Base-by-base conservation (phyloP, 140 eudicot species). In the Anethum foeniculum region DNA sequence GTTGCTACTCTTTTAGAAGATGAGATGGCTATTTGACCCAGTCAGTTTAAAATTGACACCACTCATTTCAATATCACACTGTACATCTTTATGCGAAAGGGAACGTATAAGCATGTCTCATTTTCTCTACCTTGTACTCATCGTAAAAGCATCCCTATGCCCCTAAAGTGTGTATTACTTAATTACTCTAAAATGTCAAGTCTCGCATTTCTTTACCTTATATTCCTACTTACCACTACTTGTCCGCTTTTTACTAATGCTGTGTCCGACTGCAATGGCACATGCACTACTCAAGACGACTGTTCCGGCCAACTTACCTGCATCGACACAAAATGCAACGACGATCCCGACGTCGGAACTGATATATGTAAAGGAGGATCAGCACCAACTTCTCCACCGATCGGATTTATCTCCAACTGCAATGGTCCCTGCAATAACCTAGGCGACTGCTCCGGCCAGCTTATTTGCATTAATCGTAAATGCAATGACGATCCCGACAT, bases 401-500 rank as follows among this genome's bases (percentile, higher is more conserved):
- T 15, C 10, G 86, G 80, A 47, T 56, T 21, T 27, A 30, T 65
- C 14, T 85, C 86, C 32, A 49, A 71, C 11, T 86, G 89, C 83
- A 77, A 51, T 25, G 86, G 85, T 11, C 76, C 85, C 41, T 86
- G 89, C 84, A 19, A 71, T 8, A 39, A 77, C 75, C 7, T 23
- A 7, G 52, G 83, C 52, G 86, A 86, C 62, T 85, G 88, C 80
- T 0, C n/a, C 3, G 88, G 88, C 23, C 77, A 80, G 28, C 82
- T 82, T 34, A 76, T 85, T 32, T 85, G 86, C 77, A 68, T 80
- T 18, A 68, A 58, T 3, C 39, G 84, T 3, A 82, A 82, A 76
- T 85, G 89, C 75, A 86, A 76, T 75, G 86, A 86, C 19, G 81
- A 85, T 75, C 85, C 83, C 27, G 79, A 85, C 1, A 56, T 79